These are phyloP conservation scores for Metarhizium guizhouense DNA, from an alignment of 2,329 filamentous ascomycete species.

Conservation along the genomic window DNA sequence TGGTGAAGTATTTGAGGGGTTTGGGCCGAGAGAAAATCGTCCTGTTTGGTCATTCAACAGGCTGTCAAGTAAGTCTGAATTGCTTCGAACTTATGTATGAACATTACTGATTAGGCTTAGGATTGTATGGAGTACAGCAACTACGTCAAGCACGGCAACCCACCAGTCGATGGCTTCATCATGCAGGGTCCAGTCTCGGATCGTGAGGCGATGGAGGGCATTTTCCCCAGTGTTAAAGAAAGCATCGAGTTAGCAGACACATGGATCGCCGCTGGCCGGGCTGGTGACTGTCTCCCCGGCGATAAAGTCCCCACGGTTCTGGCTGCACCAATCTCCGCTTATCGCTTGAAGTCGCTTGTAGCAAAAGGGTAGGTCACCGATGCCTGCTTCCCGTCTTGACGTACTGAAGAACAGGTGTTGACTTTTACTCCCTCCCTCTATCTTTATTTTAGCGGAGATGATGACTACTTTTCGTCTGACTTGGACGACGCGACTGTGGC, in stretches of 20 bases:
- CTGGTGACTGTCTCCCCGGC: slow-evolving; percentile 44
- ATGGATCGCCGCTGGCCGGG: slow-evolving; percentile 46
- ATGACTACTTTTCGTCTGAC: slow-evolving; percentile 85
- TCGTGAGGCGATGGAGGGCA: slow-evolving; percentile 49
- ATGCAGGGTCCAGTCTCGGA: slow-evolving; percentile 76
- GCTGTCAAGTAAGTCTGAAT: slow-evolving; percentile 38
- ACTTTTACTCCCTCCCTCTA: neutral
- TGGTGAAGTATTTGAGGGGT: slow-evolving; percentile 44
- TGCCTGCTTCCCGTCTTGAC: neutral
- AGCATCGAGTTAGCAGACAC: slow-evolving; percentile 40
- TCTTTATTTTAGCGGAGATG: slow-evolving; percentile 48
- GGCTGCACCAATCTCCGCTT: slow-evolving; percentile 40
- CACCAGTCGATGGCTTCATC: slow-evolving; percentile 64
- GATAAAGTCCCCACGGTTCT: slow-evolving; percentile 31
- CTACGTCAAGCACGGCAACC: slow-evolving; percentile 29
- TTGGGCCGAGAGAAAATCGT: slow-evolving; percentile 43
- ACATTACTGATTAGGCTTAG: slow-evolving; percentile 19
- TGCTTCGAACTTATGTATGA: neutral
- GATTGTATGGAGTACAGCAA: slow-evolving; percentile 48
- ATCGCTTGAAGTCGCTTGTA: slow-evolving; percentile 41
- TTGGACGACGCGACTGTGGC: slow-evolving; percentile 47
- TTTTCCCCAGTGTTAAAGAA: slow-evolving; percentile 36
- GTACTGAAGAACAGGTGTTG: neutral
- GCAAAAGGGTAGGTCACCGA: slow-evolving; percentile 36
- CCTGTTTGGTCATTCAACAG: slow-evolving; percentile 50